Base-by-base conservation (phyloP, 352 stramenopile genomes). In the Phytophthora podocarpi region DNA sequence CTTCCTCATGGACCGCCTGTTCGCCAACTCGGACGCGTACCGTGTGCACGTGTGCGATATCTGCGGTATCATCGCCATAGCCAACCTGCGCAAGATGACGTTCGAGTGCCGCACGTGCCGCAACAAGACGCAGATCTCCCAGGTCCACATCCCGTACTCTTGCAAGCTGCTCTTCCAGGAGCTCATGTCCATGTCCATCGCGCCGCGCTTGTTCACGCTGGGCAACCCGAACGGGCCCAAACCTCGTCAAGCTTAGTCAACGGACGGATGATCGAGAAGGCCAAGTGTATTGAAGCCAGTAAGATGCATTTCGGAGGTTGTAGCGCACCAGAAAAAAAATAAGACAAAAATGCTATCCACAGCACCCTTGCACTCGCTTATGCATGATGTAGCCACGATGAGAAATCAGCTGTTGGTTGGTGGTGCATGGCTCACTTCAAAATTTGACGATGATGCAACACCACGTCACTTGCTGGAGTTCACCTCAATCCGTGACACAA, bases 111-210 rank as follows among this genome's bases (percentile, higher is more conserved):
- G 93, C 57, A 97, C 90, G 28, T 98, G 93, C 72, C 85, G 88
- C 50, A 97, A 96, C 76, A 97, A 97, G 78, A 98, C 97, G 53
- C 81, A 97, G 74, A 96, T 98, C 71, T 96, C 88, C 11, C 91
- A 98, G 66, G 85, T 99, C 46, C 90, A 99, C 80, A 99, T 99
- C 58, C 98, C 98, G 28, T 99, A 99, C 79, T 98, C 98, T 31
- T 99, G 97, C 75, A 99, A 99, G 74, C 86, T 99, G 54, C 85
- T 99, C 13, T 99, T 99, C 78, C 98, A 99, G 80, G 98, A 99
- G 82, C 90, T 99, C 71, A 98, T 98, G 90, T 87, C 97, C 31
- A 99, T 99, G 98, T 98, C 91, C 53, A 99, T 99, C 72, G 96
- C 95, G 46, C 97, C 98, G 35, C 90, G 97, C 31, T 96, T 99